Evolutionary conservation across 495 filamentous ascomycete genomes (phyloP), one percentile per base, ranked within the genome.

Genomic region (Penicillium salamii): DNA sequence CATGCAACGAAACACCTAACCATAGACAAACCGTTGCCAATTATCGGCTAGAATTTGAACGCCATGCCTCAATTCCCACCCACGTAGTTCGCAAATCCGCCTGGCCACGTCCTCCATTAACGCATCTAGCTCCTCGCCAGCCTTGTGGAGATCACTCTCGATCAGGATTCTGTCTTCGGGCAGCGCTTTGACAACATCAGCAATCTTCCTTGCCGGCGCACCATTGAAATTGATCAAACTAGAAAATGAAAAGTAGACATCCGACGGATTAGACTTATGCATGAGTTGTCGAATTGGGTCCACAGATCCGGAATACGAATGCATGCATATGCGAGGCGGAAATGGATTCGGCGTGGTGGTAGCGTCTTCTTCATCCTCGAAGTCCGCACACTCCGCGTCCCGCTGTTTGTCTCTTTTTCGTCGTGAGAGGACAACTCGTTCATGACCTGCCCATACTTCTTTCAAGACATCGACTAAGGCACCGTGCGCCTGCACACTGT

Each of bases 401-500:
- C 57, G 58, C 23, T 65, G 60, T 35, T 62, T 67, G 50, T 74
- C 78, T 41, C 67, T 73, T 57, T 89, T 75, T 49, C 84, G 77
- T 43, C 80, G 81, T 38, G 87, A 88, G 1, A 83, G 59, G 2
- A 87, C 69, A 34, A 79, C 74, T 55, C 80, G 82, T 66, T 97
- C 90, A 61, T 90, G 78, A 0, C 91, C 93, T 56, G 82, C 83
- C 91, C 91, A 98, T 28, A 89, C 68, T 42, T 81, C 78, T 43
- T 82, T 74, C 18, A 97, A 62, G 1, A 85, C 76, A 12, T 95
- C 89, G 44, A 90, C 86, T 1, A 97, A 57, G 1, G 84, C 71
- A 0, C 93, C 95, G 58, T 97, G 93, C 0, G 88, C 89, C 63
- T 93, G 87, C 13, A 97, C 95, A 19, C 91, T 91, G 61, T 97